phyloP scores from a whole-genome alignment of 352 stramenopile genomes.

The Phytophthora megakarya region DNA sequence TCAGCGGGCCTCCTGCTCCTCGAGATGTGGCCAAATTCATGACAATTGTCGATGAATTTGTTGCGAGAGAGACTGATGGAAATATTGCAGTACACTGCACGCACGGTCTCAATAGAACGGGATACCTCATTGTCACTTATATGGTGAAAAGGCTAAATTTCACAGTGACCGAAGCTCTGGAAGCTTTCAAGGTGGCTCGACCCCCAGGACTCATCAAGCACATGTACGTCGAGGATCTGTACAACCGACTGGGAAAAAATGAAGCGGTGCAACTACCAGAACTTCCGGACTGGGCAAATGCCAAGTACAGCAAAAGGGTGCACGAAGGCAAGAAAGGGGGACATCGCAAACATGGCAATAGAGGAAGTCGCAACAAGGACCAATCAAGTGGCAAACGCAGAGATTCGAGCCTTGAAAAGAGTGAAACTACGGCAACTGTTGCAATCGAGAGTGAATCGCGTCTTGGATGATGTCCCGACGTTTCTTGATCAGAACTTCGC shows the following conservation, averaged over 20 bases:
- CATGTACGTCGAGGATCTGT: slow-evolving; percentile 83
- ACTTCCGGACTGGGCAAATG: slow-evolving; percentile 63
- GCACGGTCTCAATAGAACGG: slow-evolving; percentile 79
- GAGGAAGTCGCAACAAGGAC: neutral
- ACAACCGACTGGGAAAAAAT: slow-evolving; percentile 44
- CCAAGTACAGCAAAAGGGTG: slow-evolving; percentile 63
- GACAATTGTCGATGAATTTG: slow-evolving; percentile 68
- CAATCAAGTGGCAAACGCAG: neutral
- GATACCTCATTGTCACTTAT: slow-evolving; percentile 78
- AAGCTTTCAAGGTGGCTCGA: slow-evolving; percentile 63
- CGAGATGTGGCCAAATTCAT: slow-evolving; percentile 64
- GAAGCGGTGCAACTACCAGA: slow-evolving; percentile 56
- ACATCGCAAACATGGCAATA: neutral
- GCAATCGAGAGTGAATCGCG: slow-evolving; percentile 32
- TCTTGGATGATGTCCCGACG: slow-evolving; percentile 49
- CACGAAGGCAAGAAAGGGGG: slow-evolving; percentile 6
- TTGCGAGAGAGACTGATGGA: slow-evolving; percentile 41
- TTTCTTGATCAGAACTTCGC: slow-evolving; percentile 42
- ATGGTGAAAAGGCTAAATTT: slow-evolving; percentile 58
- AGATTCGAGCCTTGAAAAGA: slow-evolving; percentile 5
- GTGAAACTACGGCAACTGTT: slow-evolving; percentile 29
- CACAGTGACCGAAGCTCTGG: slow-evolving; percentile 62
- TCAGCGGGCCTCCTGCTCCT: slow-evolving; percentile 52
- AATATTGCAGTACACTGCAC: slow-evolving; percentile 80
- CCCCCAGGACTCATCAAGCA: slow-evolving; percentile 83